These are phyloP conservation scores for Cucurbita maxima DNA, from an alignment of 306 rosid genomes.

Conservation along the genomic window DNA sequence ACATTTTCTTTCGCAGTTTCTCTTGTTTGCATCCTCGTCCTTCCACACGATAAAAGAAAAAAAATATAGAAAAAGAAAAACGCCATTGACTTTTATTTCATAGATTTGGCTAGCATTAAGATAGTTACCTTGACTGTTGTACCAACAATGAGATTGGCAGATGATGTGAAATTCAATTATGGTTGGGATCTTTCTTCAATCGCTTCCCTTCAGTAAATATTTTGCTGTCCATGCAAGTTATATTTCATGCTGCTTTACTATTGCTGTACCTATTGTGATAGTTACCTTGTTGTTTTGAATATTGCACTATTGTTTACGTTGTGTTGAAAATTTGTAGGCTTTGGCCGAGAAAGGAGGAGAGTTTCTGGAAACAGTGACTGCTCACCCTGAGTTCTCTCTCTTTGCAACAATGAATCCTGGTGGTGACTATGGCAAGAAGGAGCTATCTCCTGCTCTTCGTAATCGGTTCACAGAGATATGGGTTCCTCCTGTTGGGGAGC, in stretches of 20 bases:
- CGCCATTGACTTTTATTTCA: background rate
- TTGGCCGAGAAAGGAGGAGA: conserved; percentile 89
- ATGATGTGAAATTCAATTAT: background rate
- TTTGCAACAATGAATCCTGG: conserved; percentile 99
- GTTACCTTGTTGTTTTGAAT: background rate
- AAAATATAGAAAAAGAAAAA: background rate
- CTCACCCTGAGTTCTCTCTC: conserved; percentile 56
- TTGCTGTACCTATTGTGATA: background rate
- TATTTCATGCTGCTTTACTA: background rate
- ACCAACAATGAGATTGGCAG: background rate
- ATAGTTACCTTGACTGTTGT: background rate
- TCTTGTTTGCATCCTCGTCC: background rate
- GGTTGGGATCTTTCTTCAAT: background rate
- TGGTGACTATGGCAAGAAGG: conserved; percentile 97
- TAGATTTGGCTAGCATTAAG: background rate
- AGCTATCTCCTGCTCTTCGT: conserved; percentile 73
- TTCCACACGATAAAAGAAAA: background rate
- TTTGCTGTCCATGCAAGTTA: background rate
- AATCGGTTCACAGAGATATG: conserved; percentile 97
- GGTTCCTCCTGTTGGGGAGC: conserved; percentile 71
- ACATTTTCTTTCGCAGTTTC: background rate
- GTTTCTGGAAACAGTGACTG: conserved; percentile 52
- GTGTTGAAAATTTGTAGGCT: conserved; percentile 31
- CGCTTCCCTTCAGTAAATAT: background rate
- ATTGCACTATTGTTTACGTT: background rate